phyloP scores from a whole-genome alignment of 164 flowering plant species.

The Warburgia ugandensis region DNA sequence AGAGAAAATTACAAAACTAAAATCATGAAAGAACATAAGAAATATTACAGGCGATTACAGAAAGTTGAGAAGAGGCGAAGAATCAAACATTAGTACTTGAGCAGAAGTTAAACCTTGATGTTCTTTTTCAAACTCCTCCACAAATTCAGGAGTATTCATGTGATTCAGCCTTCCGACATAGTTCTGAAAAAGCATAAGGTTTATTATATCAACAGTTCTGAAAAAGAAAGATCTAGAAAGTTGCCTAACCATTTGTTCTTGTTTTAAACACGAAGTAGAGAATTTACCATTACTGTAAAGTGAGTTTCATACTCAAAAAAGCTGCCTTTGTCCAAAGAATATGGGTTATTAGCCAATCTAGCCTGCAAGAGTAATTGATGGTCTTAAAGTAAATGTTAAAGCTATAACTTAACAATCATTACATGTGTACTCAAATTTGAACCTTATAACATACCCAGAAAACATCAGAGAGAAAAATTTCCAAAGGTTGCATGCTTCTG shows the following conservation, averaged over 20 bases:
- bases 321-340: constrained; percentile 70
- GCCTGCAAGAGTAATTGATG: constrained; percentile 77
- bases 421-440: too few relatives aligned
- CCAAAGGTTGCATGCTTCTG: constrained; percentile 82
- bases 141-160: constrained; percentile 85
- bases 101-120: constrained; percentile 84
- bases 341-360: constrained; percentile 81
- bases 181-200: constrained; percentile 47
- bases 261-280: not conserved
- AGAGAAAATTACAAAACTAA: not conserved
- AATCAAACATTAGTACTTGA: not conserved
- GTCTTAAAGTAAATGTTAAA: too few relatives aligned
- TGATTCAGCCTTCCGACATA: constrained; percentile 75
- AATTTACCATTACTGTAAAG: constrained; percentile 95
- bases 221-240: not conserved
- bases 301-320: constrained; percentile 90
- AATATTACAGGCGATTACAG: too few relatives aligned
- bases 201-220: not conserved
- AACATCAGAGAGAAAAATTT: constrained; percentile 70
- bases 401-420: too few relatives aligned
- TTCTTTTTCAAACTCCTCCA: constrained; percentile 78
- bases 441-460: constrained; percentile 99
- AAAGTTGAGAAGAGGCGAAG: not conserved
- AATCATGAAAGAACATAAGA: not conserved
- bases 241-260: not conserved